phyloP scores from a whole-genome alignment of 2,329 filamentous ascomycete species.

The Ophiognomonia clavigignenti-juglandacearum region DNA sequence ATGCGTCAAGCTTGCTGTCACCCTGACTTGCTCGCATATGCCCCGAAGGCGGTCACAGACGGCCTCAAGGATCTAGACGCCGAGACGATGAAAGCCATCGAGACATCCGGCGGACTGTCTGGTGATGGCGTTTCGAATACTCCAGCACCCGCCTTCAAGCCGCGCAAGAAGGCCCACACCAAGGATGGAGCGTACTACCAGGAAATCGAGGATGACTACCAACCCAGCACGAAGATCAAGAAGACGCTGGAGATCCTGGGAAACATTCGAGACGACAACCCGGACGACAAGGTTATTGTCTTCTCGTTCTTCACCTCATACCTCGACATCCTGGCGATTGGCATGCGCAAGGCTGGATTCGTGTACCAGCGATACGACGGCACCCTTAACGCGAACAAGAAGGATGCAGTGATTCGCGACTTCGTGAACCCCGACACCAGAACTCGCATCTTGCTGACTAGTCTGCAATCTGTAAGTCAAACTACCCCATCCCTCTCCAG shows the following conservation, averaged over 20 bases:
- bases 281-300: constrained; percentile 25
- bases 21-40: constrained; percentile 54
- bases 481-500: background rate
- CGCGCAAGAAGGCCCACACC: background rate
- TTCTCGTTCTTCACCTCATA: constrained; percentile 30
- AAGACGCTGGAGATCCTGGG: constrained; percentile 26
- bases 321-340: constrained; percentile 28
- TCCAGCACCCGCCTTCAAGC: too few species aligned
- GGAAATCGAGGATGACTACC: background rate
- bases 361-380: constrained; percentile 27
- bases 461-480: constrained; percentile 40
- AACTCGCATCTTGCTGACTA: constrained; percentile 71
- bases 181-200: background rate
- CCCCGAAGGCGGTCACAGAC: background rate
- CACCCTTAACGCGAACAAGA: constrained; percentile 25
- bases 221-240: constrained; percentile 25
- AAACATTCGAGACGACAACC: constrained; percentile 20
- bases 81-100: background rate
- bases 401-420: constrained; percentile 58
- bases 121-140: background rate
- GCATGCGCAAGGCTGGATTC: constrained; percentile 23
- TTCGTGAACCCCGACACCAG: constrained; percentile 54
- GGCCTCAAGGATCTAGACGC: background rate
- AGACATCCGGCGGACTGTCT: background rate
- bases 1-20: constrained; percentile 73